Evolutionary conservation across 371 early-diverging fungal genomes (phyloP), one percentile per base, ranked within the genome.

Genomic region (Syncephalis plumigaleata): DNA sequence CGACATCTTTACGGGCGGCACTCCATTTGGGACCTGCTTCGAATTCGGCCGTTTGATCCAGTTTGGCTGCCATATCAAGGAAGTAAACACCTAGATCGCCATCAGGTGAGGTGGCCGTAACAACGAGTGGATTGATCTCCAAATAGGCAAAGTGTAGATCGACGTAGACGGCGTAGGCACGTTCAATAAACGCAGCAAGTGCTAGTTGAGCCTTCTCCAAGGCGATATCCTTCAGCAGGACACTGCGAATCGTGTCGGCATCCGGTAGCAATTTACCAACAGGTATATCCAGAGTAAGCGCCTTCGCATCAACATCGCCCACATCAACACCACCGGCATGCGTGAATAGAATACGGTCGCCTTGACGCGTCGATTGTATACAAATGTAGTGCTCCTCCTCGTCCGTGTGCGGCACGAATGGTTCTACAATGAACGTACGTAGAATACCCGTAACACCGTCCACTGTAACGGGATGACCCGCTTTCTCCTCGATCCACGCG

Each of bases 291-390:
- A 91, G 66, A 52, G 81, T 77, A 54, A 77, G 60, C 7, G 97
- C 95, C 70, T 96, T 94, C 49, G 89, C 86, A 52, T 94, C 97
- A n/a, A 96, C 97, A 63, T 96, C 95, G 56, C 97, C 97, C 36
- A 96, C 75, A 52, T 96, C 97, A 42, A 96, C 84, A 57, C 97
- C 97, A 59, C 97, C 97, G 65, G 92, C 91, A 64, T 92, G 91
- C 23, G 91, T 90, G 66, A 94, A 96, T 50, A 88, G 73, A 46
- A 96, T 90, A 56, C 78, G 73, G 62, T 96, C 95, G 48, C 97
- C 97, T 38, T 93, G 84, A 55, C 95, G 87, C 44, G 75, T 78
- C 46, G 90, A 86, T 70, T 93, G 90, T 63, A 96, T 93, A 71
- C 91, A 89, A 51, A 94, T 77, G 63, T 94, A 96, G 70, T 88